A percentile compares a stretch with the other conserved stretches of the same genome.
Conservation (phyloP, 2,329 filamentous ascomycete genomes). For the Daldinia sp. region DNA sequence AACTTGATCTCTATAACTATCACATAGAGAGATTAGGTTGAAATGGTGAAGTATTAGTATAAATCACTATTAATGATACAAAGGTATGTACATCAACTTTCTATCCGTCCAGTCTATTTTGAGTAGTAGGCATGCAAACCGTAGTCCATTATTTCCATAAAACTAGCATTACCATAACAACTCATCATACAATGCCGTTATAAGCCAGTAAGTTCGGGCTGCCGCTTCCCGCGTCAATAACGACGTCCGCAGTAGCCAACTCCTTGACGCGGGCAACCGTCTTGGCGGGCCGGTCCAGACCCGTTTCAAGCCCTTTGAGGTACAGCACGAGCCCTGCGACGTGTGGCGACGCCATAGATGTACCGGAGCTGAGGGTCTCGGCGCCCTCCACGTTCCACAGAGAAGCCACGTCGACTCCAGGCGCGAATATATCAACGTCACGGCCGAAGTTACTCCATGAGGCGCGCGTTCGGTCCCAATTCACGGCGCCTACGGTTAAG, state of each 20-base stretch:
- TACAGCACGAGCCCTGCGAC: constrained; percentile 66
- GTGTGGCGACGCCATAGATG: constrained; percentile 66
- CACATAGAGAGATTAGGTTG: neutral
- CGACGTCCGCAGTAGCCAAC: constrained; percentile 29
- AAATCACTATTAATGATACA: neutral
- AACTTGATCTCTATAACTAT: neutral
- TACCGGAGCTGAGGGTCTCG: constrained; percentile 59
- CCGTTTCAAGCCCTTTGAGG: constrained; percentile 45
- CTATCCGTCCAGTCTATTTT: neutral
- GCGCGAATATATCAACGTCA: constrained; percentile 56
- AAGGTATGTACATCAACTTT: neutral
- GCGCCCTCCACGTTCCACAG: constrained; percentile 56
- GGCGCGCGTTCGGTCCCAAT: constrained; percentile 53
- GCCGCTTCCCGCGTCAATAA: constrained; percentile 26
- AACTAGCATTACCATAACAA: neutral
- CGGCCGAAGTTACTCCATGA: constrained; percentile 63
- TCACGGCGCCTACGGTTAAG: constrained; percentile 64
- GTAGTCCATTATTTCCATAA: neutral
- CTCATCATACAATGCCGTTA: constrained; percentile 31
- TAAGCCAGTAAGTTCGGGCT: constrained; percentile 42
- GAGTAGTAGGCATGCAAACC: neutral
- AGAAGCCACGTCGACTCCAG: constrained; percentile 56
- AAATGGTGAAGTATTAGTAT: neutral
- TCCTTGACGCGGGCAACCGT: constrained; percentile 39
- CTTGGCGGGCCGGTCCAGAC: constrained; percentile 16